Evolutionary conservation across 2,329 filamentous ascomycete species (phyloP).

Genomic region (Ambrosiella beaveri): DNA sequence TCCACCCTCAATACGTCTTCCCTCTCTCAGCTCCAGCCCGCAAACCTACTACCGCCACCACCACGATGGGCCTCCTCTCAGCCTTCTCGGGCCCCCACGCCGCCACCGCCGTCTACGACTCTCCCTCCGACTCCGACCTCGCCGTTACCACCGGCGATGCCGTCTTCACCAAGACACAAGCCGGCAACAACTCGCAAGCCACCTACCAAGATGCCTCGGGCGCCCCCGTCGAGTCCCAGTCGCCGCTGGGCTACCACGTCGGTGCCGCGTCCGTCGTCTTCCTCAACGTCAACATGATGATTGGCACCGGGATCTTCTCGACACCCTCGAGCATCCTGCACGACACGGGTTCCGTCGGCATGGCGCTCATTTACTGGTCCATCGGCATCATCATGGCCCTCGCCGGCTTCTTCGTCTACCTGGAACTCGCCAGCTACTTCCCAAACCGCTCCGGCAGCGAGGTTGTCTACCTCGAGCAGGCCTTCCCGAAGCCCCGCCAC

Average conservation of each 20-base stretch:
- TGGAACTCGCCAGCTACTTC: conserved; percentile 48
- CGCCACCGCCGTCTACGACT: background rate
- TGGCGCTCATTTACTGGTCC: conserved; percentile 46
- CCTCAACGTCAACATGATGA: conserved; percentile 44
- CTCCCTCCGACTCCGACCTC: conserved; percentile 16
- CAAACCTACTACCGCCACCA: background rate
- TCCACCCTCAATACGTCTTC: too few relatives aligned
- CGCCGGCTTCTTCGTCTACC: conserved; percentile 39
- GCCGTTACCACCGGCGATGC: conserved; percentile 24
- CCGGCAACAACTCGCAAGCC: conserved; percentile 30
- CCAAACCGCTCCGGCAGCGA: conserved; percentile 49
- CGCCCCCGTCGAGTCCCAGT: conserved; percentile 40
- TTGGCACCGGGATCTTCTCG: conserved; percentile 47
- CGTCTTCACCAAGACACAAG: conserved; percentile 25
- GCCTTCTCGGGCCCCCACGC: background rate
- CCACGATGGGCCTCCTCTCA: background rate
- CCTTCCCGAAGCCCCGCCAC: conserved; percentile 45
- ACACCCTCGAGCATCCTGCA: conserved; percentile 42
- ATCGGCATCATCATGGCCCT: conserved; percentile 42
- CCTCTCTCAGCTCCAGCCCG: background rate
- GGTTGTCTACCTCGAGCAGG: conserved; percentile 52
- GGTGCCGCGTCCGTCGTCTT: conserved; percentile 39
- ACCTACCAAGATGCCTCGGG: conserved; percentile 44
- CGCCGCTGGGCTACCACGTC: conserved; percentile 42
- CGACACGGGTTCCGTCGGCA: conserved; percentile 43